A percentile compares a stretch with the other conserved stretches of the same genome.
Conservation (phyloP, 1,284 basidiomycete species). For the Trametes sp. region DNA sequence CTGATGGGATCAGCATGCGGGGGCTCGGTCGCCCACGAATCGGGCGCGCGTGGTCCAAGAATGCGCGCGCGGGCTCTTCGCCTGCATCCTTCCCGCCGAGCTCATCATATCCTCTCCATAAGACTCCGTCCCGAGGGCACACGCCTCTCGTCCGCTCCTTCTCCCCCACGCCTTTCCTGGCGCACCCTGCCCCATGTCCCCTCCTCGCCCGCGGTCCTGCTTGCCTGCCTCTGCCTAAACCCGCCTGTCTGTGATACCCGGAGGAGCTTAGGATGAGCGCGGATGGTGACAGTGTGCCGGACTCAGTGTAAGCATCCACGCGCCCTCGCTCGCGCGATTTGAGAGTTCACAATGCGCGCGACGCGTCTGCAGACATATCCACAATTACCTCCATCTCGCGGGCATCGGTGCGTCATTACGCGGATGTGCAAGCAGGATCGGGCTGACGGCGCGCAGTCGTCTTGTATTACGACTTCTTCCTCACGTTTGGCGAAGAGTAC, state of each 20-base stretch:
- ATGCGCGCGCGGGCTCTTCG: conserved; percentile 4
- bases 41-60: conserved; percentile 8
- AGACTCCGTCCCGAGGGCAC: conserved; percentile 7
- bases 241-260: conserved; percentile 12
- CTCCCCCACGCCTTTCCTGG: conserved; percentile 9
- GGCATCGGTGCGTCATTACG: conserved; percentile 33
- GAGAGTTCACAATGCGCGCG: conserved; percentile 2
- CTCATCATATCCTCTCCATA: conserved; percentile 9
- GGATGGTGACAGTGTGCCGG: conserved; percentile 22
- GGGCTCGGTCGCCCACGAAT: not conserved
- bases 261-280: conserved; percentile 23
- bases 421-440: not conserved
- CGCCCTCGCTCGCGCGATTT: not conserved
- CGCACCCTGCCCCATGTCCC: conserved; percentile 17
- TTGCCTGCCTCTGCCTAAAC: not conserved
- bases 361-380: conserved; percentile 27
- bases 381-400: conserved; percentile 40
- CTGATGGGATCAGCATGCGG: conserved; percentile 19
- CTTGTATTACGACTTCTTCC: conserved; percentile 40
- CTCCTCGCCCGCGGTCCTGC: conserved; percentile 14
- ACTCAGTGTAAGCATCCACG: conserved; percentile 28
- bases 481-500: conserved; percentile 40
- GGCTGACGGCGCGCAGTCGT: conserved; percentile 30
- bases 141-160: conserved; percentile 8
- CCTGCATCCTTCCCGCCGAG: not conserved